A percentile compares a stretch with the other conserved stretches of the same genome.
Evolutionary conservation across 768 basidiomycete genomes (phyloP).

Genomic region (Porpolomopsis calyptriformis): DNA sequence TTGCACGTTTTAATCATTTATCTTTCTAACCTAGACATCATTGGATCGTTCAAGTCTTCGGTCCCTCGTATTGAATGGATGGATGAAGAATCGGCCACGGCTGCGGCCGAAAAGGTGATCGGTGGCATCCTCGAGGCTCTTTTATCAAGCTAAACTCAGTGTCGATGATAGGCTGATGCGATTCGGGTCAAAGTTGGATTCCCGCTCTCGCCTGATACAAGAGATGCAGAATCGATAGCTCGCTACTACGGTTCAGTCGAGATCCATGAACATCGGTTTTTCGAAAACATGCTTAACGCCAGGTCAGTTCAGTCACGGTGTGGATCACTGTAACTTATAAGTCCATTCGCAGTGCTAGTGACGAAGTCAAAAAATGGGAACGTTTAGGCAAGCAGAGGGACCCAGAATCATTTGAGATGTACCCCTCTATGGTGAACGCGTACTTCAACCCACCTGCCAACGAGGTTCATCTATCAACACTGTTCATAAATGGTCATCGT

Average conservation of each 20-base stretch:
- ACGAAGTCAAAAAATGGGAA: slow-evolving; percentile 61
- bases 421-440: slow-evolving; percentile 76
- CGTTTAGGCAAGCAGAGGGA: slow-evolving; percentile 63
- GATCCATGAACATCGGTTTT: slow-evolving; percentile 61
- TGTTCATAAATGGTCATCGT: background rate
- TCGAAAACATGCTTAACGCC: slow-evolving; percentile 70
- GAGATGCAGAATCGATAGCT: slow-evolving; percentile 53
- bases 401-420: slow-evolving; percentile 77
- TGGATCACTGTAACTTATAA: background rate
- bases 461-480: slow-evolving; percentile 40
- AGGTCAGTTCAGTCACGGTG: slow-evolving; percentile 27
- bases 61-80: slow-evolving; percentile 79
- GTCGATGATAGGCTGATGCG: slow-evolving; percentile 48
- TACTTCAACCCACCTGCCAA: slow-evolving; percentile 83
- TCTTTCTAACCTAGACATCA: slow-evolving; percentile 44
- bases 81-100: slow-evolving; percentile 71
- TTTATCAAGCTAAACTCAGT: slow-evolving; percentile 7
- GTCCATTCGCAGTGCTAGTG: slow-evolving; percentile 35
- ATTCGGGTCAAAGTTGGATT: slow-evolving; percentile 91
- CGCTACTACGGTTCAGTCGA: slow-evolving; percentile 66
- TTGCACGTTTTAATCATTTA: background rate
- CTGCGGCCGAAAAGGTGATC: slow-evolving; percentile 73
- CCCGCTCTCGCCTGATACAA: slow-evolving; percentile 78
- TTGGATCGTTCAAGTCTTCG: slow-evolving; percentile 72
- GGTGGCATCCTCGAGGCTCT: slow-evolving; percentile 4